Evolutionary conservation across 345 rosid genomes (phyloP).

Genomic region (Eucalyptus regnans): DNA sequence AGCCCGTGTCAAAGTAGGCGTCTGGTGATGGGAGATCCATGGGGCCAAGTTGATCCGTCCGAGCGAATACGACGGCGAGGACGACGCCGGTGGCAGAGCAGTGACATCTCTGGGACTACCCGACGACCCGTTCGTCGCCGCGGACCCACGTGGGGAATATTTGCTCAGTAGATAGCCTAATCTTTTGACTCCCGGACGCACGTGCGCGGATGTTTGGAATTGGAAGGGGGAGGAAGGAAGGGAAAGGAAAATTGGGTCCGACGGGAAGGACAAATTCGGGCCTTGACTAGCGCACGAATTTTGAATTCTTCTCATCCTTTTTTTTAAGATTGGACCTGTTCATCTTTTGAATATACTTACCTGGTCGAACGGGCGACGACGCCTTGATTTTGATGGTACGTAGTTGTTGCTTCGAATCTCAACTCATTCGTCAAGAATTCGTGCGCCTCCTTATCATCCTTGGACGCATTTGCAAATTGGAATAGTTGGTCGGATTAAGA

Average conservation of each 20-base stretch:
- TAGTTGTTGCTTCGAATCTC: neutral
- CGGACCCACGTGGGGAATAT: neutral
- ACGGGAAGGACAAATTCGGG: neutral
- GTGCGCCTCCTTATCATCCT: neutral
- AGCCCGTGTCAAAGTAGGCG: neutral
- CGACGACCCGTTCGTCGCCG: neutral
- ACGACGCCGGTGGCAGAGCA: no score
- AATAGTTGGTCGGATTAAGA: neutral
- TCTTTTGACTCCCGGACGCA: neutral
- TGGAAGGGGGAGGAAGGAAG: neutral
- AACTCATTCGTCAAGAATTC: neutral
- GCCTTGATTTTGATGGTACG: neutral
- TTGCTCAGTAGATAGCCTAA: neutral
- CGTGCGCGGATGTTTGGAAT: neutral
- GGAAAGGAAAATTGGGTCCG: neutral
- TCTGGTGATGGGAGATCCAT: neutral
- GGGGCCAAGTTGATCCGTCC: neutral
- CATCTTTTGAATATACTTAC: neutral
- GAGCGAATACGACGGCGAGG: neutral
- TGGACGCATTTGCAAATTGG: neutral
- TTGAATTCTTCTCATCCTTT: neutral
- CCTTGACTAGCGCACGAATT: neutral
- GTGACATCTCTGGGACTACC: neutral
- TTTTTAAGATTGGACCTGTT: neutral
- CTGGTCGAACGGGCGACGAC: neutral